These are phyloP conservation scores for Pleurotus pulmonarius DNA, from an alignment of 768 basidiomycete genomes.

Conservation along the genomic window DNA sequence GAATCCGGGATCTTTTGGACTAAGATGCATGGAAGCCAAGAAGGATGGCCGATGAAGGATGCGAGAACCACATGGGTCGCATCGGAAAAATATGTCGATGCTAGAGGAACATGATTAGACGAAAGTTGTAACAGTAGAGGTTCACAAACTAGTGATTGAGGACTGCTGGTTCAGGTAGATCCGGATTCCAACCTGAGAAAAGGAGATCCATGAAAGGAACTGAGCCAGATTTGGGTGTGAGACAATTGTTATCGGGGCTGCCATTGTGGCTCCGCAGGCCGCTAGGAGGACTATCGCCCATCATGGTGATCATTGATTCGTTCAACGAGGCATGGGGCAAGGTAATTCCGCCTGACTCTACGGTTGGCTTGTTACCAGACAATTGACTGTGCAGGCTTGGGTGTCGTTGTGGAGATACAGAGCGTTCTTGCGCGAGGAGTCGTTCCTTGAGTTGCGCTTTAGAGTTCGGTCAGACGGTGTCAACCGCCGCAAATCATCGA, in stretches of 20 bases:
- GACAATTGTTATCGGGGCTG: constrained; percentile 27
- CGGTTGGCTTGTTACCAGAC: constrained; percentile 18
- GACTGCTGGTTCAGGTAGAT: constrained; percentile 71
- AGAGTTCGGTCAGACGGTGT: constrained; percentile 5
- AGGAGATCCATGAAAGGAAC: constrained; percentile 60
- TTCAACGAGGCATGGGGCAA: constrained; percentile 42
- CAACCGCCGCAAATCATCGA: not conserved
- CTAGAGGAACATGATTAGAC: constrained; percentile 28
- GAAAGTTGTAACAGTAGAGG: not conserved
- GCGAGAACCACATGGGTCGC: constrained; percentile 83
- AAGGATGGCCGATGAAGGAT: constrained; percentile 82
- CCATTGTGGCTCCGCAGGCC: constrained; percentile 31
- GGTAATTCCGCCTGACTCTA: constrained; percentile 33
- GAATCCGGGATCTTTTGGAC: constrained; percentile 78
- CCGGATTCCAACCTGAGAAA: constrained; percentile 81
- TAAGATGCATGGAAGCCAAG: constrained; percentile 71
- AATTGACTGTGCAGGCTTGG: constrained; percentile 14
- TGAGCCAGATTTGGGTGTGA: constrained; percentile 6
- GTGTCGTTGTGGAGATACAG: constrained; percentile 32
- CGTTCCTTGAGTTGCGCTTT: constrained; percentile 62
- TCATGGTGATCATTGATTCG: constrained; percentile 38
- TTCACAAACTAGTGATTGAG: constrained; percentile 73
- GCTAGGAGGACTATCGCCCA: constrained; percentile 34
- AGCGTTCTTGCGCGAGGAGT: constrained; percentile 52
- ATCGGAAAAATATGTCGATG: constrained; percentile 84